Evolutionary conservation across 371 early-diverging fungal genomes (phyloP), one percentile per base, ranked within the genome.

Genomic region (Capniomyces stellatus): DNA sequence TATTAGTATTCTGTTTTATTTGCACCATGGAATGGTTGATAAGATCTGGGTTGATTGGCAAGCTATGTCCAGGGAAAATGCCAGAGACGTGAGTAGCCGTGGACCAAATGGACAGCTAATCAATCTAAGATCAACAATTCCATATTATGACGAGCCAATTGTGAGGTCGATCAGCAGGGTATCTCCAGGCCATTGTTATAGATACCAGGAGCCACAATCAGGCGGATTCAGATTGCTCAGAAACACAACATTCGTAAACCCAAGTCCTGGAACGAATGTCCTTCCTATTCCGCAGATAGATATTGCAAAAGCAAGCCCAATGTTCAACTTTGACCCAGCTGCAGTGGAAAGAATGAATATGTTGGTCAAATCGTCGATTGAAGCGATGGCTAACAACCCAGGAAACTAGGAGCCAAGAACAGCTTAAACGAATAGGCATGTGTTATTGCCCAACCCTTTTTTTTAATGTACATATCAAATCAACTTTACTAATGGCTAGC

Each of bases 41-140:
- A 72, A 72, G 61, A 25, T 74, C 51, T 74, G 73, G 73, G 59
- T 57, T 10, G 69, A 69, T 41, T 69, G 69, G 69, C 69, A 69
- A 64, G 40, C 55, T 1, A 47, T 43, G 22, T 59, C 60, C 24
- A 62, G 52, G 10, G 49, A 41, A 40, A 49, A 65, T 1, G 54
- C 52, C 55, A 58, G 53, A 39, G 40, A 29, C 1, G 59, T 65
- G 41, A 65, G 62, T 23, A 65, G 67, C 47, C 54, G 44, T 30
- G 67, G 61, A 30, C 15, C 54, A 15, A 29, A 43, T n/a, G 58
- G 51, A 15, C 57, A 54, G 31, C 50, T 59, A 2, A 31, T 64
- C 6, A 66, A 42, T 4, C 59, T 57, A 15, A 46, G 46, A 40
- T 54, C 63, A 27, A n/a, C 50, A 8, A 54, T 65, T 61, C 66